These are phyloP conservation scores for Helotiales sp. DNA, from an alignment of 2,329 filamentous ascomycete genomes.

Conservation along the genomic window DNA sequence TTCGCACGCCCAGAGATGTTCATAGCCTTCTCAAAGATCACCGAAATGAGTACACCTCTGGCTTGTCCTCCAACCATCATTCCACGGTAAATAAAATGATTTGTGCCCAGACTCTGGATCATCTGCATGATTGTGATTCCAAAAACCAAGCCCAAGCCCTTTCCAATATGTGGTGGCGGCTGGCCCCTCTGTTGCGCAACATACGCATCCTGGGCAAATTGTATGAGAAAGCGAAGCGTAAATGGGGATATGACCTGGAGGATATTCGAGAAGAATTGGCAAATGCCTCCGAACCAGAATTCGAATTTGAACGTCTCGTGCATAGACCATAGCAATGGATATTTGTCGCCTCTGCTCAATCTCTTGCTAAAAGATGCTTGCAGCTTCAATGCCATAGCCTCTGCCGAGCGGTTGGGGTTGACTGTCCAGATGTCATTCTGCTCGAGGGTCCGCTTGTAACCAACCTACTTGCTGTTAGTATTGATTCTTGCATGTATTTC, in stretches of 20 bases:
- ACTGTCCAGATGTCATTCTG: conserved; percentile 86
- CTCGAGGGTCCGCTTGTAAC: conserved; percentile 84
- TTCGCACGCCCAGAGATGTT: conserved; percentile 85
- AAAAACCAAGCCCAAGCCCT: conserved; percentile 81
- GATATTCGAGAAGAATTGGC: conserved; percentile 73
- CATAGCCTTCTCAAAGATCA: conserved; percentile 94
- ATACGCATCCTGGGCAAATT: conserved; percentile 82
- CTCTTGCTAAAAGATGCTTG: conserved; percentile 71
- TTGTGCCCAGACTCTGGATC: conserved; percentile 77
- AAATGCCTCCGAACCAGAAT: conserved; percentile 83
- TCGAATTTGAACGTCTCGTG: conserved; percentile 86
- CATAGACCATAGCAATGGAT: conserved; percentile 78
- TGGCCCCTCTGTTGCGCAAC: conserved; percentile 56
- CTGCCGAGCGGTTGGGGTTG: conserved; percentile 78
- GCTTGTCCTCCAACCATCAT: conserved; percentile 90
- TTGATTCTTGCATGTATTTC: neutral
- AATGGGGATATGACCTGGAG: conserved; percentile 86
- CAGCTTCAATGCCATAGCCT: conserved; percentile 69
- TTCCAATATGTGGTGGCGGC: conserved; percentile 70
- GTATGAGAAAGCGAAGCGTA: conserved; percentile 82
- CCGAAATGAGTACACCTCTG: conserved; percentile 79
- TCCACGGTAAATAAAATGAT: conserved; percentile 90
- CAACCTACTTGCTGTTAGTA: conserved; percentile 59
- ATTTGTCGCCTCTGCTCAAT: conserved; percentile 69
- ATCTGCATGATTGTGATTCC: conserved; percentile 88